Base-by-base conservation (phyloP, 768 basidiomycete species). In the Hygrophorus pudorinus region DNA sequence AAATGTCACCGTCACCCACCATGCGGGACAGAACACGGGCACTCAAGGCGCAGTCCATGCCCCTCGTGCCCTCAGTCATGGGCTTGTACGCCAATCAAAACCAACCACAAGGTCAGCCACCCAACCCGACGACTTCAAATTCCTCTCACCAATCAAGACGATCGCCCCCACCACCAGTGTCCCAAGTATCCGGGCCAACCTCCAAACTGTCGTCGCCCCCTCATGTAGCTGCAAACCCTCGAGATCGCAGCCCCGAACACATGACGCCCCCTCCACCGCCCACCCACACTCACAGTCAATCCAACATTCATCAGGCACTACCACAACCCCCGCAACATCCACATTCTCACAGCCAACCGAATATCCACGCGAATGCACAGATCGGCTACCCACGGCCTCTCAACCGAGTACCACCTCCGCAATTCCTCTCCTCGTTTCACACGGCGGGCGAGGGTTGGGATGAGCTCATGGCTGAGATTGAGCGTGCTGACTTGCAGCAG, bases 381-480 rank as follows among this genome's bases (percentile, higher is more conserved):
- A 47, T 45, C 5, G 46, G 46, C n/a, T 80, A 80, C 45, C 72
- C 81, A n/a, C 78, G 83, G 8, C 76, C 81, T 1, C 69, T 80
- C 40, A 72, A 73, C 55, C 78, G 79, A 38, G 66, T 68, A 5
- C 63, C 73, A 0, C 67, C 72, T 3, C 70, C 74, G 9, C 72
- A 69, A 21, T 81, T 82, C 55, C 69, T 81, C 14, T 61, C 66
- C 0, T 73, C 76, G 45, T 78, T 71, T 54, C 71, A 75, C 33
- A 59, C 65, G 9, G 53, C 72, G 54, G 76, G 78, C 30, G 77
- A 76, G 33, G 68, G 68, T 32, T 82, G 76, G 71, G 75, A 76
- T 29, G 78, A 84, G 50, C 67, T 84, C 21, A 65, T 84, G 60
- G 78, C 76, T 27, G 79, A 84, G 49, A 80, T 84, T 48, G 83